These are phyloP conservation scores for Echium plantagineum DNA, from an alignment of 257 asterid species.

Conservation along the genomic window DNA sequence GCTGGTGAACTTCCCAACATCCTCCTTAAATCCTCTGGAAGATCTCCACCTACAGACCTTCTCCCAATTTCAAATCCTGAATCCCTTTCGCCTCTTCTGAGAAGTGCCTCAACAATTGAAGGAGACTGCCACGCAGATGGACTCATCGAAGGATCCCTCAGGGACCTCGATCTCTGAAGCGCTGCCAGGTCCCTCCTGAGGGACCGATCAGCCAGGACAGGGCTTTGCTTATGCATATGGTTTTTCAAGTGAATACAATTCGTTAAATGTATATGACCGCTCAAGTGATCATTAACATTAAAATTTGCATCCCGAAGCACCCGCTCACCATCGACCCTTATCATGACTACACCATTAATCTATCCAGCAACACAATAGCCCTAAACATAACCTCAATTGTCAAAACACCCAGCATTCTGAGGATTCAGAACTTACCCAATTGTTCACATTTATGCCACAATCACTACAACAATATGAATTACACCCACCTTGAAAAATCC, in stretches of 20 bases:
- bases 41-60: constrained; percentile 42
- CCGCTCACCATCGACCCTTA: constrained; percentile 73
- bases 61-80: constrained; percentile 34
- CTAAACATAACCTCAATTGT: constrained; percentile 21
- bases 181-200: constrained; percentile 76
- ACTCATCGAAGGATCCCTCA: constrained; percentile 85
- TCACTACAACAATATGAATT: not conserved
- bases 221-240: constrained; percentile 94
- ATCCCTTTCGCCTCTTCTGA: constrained; percentile 30
- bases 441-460: constrained; percentile 14
- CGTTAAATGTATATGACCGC: constrained; percentile 88
- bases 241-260: constrained; percentile 97
- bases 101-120: constrained; percentile 33
- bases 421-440: constrained; percentile 16
- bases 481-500: constrained; percentile 4
- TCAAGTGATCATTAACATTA: constrained; percentile 66
- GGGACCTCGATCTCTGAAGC: constrained; percentile 73
- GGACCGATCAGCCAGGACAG: constrained; percentile 59
- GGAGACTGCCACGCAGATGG: constrained; percentile 64
- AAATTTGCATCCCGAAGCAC: constrained; percentile 83
- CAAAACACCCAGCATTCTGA: constrained; percentile 23
- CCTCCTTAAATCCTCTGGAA: constrained; percentile 21
- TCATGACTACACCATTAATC: constrained; percentile 58
- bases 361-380: constrained; percentile 19
- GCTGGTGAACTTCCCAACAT: constrained; percentile 40